A percentile compares a stretch with the other conserved stretches of the same genome.
Evolutionary conservation across 768 basidiomycete genomes (phyloP).

Genomic region (Russula foetens): DNA sequence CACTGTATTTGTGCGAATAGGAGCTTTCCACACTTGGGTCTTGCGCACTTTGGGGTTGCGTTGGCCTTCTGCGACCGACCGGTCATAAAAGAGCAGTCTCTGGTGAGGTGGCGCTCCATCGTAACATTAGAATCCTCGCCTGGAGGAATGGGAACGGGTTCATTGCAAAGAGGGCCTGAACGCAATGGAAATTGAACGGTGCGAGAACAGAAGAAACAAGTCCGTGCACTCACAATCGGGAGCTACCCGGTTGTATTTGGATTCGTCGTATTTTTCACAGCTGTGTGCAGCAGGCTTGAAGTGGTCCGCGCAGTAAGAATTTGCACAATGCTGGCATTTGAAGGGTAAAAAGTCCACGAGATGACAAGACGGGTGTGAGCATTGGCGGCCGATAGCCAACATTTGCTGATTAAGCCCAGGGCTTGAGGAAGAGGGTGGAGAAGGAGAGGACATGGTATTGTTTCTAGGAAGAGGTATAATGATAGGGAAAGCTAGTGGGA

Average conservation of each 20-base stretch:
- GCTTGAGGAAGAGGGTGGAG: constrained; percentile 15
- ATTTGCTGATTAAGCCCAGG: constrained; percentile 45
- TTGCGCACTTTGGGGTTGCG: constrained; percentile 50
- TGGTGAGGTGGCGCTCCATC: constrained; percentile 69
- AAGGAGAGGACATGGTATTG: constrained; percentile 25
- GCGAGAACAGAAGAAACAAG: not conserved
- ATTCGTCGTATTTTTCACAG: constrained; percentile 65
- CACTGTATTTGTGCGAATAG: constrained; percentile 70
- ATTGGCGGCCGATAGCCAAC: constrained; percentile 62
- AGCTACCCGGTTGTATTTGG: constrained; percentile 63
- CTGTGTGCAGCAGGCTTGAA: constrained; percentile 60
- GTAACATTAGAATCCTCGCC: constrained; percentile 75
- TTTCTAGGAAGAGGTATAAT: not conserved
- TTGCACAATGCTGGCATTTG: constrained; percentile 73
- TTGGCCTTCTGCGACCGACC: constrained; percentile 44
- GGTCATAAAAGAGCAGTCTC: constrained; percentile 60
- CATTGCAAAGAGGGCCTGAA: constrained; percentile 68
- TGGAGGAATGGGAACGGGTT: constrained; percentile 63
- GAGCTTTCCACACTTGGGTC: constrained; percentile 59
- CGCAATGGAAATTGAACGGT: not conserved
- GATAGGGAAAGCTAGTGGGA: too few species aligned
- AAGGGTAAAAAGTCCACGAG: constrained; percentile 82
- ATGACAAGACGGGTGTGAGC: constrained; percentile 54
- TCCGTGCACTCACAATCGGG: constrained; percentile 52
- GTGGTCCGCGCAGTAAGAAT: constrained; percentile 71